Evolutionary conservation across 2,329 filamentous ascomycete genomes (phyloP).

Genomic region (Penicillium polonicum): DNA sequence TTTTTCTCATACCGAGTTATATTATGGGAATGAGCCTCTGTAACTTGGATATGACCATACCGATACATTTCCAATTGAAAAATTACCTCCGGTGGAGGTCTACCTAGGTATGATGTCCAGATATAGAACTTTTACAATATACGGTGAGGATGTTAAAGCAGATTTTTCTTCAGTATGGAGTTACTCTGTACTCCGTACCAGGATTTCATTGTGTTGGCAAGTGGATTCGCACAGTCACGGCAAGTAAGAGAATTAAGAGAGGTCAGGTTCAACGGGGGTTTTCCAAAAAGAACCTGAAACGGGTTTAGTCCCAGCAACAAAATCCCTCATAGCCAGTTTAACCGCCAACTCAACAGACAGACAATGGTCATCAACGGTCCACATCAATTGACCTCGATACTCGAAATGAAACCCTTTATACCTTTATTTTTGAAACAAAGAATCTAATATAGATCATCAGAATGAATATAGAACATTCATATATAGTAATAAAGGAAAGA

Average conservation of each 20-base stretch:
- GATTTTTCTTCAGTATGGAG: neutral
- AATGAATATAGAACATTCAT: neutral
- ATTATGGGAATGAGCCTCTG: neutral
- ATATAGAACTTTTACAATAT: neutral
- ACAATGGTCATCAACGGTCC: conserved; percentile 7
- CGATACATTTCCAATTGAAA: neutral
- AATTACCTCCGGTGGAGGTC: neutral
- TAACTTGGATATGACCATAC: conserved; percentile 1
- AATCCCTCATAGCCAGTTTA: conserved; percentile 21
- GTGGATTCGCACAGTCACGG: neutral
- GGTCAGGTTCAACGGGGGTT: neutral
- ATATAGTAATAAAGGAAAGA: neutral
- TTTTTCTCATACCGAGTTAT: neutral
- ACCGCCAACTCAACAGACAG: neutral
- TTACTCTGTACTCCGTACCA: neutral
- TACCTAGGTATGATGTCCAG: neutral
- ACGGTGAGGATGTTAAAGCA: neutral
- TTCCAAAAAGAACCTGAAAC: neutral
- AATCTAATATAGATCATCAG: neutral
- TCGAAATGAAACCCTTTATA: neutral
- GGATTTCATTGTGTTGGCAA: conserved; percentile 8
- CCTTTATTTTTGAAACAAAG: neutral
- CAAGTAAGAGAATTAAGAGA: neutral
- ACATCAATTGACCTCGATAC: conserved; percentile 3
- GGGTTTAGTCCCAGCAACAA: conserved; percentile 16